A percentile compares a stretch with the other conserved stretches of the same genome.
These are phyloP conservation scores for Lepidium campestre DNA, from an alignment of 441 rosid genomes.

Conservation along the genomic window DNA sequence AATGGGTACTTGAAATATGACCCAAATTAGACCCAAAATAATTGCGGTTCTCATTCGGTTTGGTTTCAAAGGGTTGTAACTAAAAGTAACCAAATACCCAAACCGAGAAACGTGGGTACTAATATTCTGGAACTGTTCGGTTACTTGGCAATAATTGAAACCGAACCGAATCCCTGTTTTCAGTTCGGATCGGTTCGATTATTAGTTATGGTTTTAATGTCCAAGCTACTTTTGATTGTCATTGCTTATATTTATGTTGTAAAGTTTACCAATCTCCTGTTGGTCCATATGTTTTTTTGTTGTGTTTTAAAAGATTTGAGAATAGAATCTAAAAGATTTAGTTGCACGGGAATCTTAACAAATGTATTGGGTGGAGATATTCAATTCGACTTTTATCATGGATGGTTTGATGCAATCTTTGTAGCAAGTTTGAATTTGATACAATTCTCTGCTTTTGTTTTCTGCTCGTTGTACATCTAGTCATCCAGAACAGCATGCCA, in stretches of 20 bases:
- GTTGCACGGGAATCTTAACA: constrained; percentile 78
- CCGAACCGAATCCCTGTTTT: too few species aligned
- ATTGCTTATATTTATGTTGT: neutral
- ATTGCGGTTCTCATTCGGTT: too few species aligned
- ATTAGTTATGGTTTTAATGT: too few species aligned
- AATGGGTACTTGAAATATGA: too few species aligned
- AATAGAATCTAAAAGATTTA: neutral
- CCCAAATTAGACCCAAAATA: too few species aligned
- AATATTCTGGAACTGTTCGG: too few species aligned
- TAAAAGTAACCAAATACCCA: too few species aligned
- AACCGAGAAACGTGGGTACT: too few species aligned
- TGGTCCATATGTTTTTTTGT: neutral
- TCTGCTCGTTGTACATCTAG: constrained; percentile 98
- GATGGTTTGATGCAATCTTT: constrained; percentile 98
- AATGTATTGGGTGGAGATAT: constrained; percentile 97
- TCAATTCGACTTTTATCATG: constrained; percentile 96
- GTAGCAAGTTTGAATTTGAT: constrained; percentile 99
- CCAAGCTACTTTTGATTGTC: too few species aligned
- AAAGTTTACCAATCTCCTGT: neutral
- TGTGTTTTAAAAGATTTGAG: neutral
- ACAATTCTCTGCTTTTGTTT: constrained; percentile 80
- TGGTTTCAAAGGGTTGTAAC: too few species aligned
- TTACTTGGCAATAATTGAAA: too few species aligned
- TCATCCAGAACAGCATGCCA: constrained; percentile 74
- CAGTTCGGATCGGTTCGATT: too few species aligned